Base-by-base conservation (phyloP, 306 rosid genomes). In the Corylus heterophylla region DNA sequence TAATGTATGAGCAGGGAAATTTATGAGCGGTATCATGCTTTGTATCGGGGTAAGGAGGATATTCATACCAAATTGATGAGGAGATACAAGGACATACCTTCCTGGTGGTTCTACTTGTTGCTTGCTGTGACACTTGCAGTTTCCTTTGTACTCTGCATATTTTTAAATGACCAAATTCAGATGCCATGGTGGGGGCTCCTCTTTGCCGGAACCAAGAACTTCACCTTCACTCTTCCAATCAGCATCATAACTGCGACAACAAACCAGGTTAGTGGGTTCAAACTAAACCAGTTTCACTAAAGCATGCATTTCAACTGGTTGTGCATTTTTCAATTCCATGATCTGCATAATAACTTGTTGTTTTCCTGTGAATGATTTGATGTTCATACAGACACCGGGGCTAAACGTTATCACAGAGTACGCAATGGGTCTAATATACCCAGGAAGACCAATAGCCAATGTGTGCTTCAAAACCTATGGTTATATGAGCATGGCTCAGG, bases 101-200 rank as follows among this genome's bases (percentile, higher is more conserved):
- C 89, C 37, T 93, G 98, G 94, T 93, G 98, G 98, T 93, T 93
- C 86, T 76, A 91, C 84, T 1, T 76, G 25, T 69, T 93, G 86
- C 88, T 91, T 44, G 58, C 8, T 7, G 79, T 77, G 83, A 85
- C 97, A 1, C 18, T 93, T 16, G 63, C 68, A 16, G 89, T 91
- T 76, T 93, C 98, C 76, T 88, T 91, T 0, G 64, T 48, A 3
- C 87, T 93, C 25, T 93, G 98, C 87, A 91, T 83, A 69, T 74
- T 88, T 85, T 81, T 93, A 54, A 93, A 91, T 18, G 80, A 88
- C 35, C 90, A 93, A 77, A 84, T 93, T 86, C 98, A 93, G 76
- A 87, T 93, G 92, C 98, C 98, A 11, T 93, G 94, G 94, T 93
- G 98, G 97, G 96, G 97, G 48, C 94, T 93, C 70, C 56, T 91